These are phyloP conservation scores for Auxenochlorella pyrenoidosa DNA, from an alignment of 139 green algal genomes.

Conservation along the genomic window DNA sequence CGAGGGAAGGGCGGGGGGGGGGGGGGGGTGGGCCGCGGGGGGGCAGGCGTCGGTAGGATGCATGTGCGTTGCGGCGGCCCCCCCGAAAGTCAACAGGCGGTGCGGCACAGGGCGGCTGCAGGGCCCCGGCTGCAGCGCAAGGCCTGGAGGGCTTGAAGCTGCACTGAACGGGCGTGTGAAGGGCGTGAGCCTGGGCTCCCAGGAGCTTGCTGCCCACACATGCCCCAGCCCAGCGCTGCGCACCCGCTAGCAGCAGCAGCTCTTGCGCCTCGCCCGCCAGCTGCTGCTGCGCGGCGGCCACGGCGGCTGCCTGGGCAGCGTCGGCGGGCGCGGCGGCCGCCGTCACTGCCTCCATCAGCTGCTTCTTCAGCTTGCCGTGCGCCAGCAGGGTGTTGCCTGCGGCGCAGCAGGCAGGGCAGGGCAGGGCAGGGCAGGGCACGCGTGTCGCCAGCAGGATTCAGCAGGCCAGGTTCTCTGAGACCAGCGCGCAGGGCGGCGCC, in stretches of 20 bases:
- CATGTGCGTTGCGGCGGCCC: too few species aligned
- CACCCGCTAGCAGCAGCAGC: slow-evolving; percentile 48
- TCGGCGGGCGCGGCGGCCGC: slow-evolving; percentile 8
- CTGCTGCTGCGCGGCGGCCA: not conserved
- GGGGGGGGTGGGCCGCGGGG: too few species aligned
- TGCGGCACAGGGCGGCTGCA: not conserved
- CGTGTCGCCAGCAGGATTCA: not conserved
- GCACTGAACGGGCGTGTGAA: not conserved
- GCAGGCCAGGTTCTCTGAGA: too few species aligned
- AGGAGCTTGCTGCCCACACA: too few species aligned
- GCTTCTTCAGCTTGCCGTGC: slow-evolving; percentile 34
- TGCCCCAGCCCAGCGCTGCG: not conserved
- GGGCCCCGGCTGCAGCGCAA: not conserved
- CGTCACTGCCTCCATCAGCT: slow-evolving; percentile 22
- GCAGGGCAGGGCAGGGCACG: not conserved
- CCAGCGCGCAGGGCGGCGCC: too few species aligned
- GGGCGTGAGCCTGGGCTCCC: too few species aligned
- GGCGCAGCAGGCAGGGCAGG: not conserved
- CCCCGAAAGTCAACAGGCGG: not conserved
- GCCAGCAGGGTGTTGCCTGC: slow-evolving; percentile 47
- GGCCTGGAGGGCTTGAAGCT: not conserved
- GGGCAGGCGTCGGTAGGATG: too few species aligned
- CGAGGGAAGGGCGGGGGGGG: too few species aligned
- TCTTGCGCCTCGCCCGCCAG: slow-evolving; percentile 38
- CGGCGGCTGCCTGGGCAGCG: not conserved